These are phyloP conservation scores for Cucumis hystrix DNA, from an alignment of 306 rosid species.

Conservation along the genomic window DNA sequence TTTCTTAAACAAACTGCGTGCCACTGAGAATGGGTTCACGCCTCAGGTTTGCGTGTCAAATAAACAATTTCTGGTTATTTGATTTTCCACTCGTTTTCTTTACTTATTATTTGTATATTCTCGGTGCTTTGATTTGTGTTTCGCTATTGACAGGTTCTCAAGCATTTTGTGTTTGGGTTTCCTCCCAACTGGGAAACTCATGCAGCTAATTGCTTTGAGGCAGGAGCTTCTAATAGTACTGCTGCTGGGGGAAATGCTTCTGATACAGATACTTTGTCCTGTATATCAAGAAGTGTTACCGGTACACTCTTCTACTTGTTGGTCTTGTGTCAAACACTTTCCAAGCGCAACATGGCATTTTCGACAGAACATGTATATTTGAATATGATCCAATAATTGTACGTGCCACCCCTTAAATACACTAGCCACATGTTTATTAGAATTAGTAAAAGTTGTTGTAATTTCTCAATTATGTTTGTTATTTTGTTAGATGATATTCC, in stretches of 20 bases:
- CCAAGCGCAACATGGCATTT: neutral
- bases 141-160: conserved; percentile 30
- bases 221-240: conserved; percentile 12
- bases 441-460: no score
- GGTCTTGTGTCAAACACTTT: neutral
- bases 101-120: neutral
- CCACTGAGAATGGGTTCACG: conserved; percentile 43
- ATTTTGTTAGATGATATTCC: no score
- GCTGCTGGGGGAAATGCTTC: conserved; percentile 8
- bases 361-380: neutral
- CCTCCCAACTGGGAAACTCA: conserved; percentile 47
- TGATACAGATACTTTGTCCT: conserved; percentile 1
- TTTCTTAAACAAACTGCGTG: conserved; percentile 35
- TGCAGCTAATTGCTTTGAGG: conserved; percentile 19
- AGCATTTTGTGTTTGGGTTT: conserved; percentile 50
- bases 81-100: neutral
- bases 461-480: no score
- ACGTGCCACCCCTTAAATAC: neutral
- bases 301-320: neutral
- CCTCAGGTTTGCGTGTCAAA: conserved; percentile 28
- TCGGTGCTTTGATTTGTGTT: neutral
- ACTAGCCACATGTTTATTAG: neutral
- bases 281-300: neutral
- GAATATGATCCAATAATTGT: neutral
- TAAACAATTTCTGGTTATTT: neutral